Conservation (phyloP, 768 basidiomycete genomes). For the Coprinellus aureogranulatus region DNA sequence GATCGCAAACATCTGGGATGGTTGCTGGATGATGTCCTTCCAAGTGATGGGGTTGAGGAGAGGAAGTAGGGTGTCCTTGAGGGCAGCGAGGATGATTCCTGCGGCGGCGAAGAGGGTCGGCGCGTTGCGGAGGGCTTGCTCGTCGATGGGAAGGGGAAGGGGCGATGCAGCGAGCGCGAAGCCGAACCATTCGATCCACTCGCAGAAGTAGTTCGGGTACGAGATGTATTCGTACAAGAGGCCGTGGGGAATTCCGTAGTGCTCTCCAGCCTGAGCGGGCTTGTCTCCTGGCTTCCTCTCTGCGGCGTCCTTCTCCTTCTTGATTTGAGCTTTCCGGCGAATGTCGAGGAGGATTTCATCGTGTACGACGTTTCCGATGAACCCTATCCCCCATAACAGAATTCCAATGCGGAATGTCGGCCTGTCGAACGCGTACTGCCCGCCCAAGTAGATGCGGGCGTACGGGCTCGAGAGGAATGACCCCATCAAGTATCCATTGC, state of each 20-base stretch:
- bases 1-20: constrained; percentile 36
- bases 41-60: constrained; percentile 21
- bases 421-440: constrained; percentile 25
- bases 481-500: constrained; percentile 72
- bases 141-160: constrained; percentile 30
- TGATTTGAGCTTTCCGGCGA: constrained; percentile 56
- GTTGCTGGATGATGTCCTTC: constrained; percentile 17
- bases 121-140: constrained; percentile 16
- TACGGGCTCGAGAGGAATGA: constrained; percentile 62
- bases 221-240: constrained; percentile 75
- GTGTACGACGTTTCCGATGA: constrained; percentile 79
- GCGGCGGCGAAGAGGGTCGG: not conserved
- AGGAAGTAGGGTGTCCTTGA: constrained; percentile 7
- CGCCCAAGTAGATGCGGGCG: constrained; percentile 42
- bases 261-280: constrained; percentile 30
- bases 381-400: constrained; percentile 65
- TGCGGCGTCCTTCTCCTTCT: constrained; percentile 22
- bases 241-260: constrained; percentile 81
- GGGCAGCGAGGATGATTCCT: constrained; percentile 8
- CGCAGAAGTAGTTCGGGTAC: constrained; percentile 92
- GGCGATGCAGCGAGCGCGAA: constrained; percentile 77
- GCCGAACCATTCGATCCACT: constrained; percentile 93
- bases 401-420: constrained; percentile 63
- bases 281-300: constrained; percentile 12
- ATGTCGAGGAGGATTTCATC: constrained; percentile 88